Evolutionary conservation across 2,329 filamentous ascomycete species (phyloP).

Genomic region (Stagonosporopsis tanaceti): DNA sequence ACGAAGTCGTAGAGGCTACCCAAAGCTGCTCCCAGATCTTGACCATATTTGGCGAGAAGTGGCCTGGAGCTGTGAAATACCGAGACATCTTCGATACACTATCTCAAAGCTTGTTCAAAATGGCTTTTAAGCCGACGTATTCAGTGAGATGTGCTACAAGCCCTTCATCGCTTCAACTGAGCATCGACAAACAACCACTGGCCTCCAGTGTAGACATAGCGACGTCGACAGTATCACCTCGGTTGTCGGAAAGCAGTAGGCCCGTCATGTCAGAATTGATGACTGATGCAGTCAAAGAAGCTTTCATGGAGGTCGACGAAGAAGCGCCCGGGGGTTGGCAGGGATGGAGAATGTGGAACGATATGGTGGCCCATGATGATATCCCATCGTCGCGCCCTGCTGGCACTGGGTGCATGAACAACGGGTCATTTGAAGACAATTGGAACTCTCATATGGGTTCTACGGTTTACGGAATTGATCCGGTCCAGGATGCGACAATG

Average conservation of each 20-base stretch:
- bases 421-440: not conserved
- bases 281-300: conserved; percentile 38
- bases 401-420: not conserved
- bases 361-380: conserved; percentile 30
- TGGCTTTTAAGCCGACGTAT: conserved; percentile 6
- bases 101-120: conserved; percentile 29
- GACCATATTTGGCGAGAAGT: conserved; percentile 39
- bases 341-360: conserved; percentile 40
- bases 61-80: conserved; percentile 39
- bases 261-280: conserved; percentile 24
- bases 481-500: conserved; percentile 4
- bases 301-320: conserved; percentile 41
- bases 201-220: not conserved
- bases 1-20: conserved; percentile 37
- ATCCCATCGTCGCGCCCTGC: not conserved
- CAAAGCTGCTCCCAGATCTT: conserved; percentile 36
- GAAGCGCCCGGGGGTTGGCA: conserved; percentile 39
- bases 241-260: not conserved
- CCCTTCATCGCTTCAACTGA: not conserved
- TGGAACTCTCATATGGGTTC: conserved; percentile 2
- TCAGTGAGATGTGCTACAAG: not conserved
- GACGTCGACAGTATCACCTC: not conserved
- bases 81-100: conserved; percentile 40
- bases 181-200: not conserved
- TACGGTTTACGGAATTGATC: not conserved